Evolutionary conservation across 2,329 filamentous ascomycete genomes (phyloP).

Genomic region (Grosmannia huntii): DNA sequence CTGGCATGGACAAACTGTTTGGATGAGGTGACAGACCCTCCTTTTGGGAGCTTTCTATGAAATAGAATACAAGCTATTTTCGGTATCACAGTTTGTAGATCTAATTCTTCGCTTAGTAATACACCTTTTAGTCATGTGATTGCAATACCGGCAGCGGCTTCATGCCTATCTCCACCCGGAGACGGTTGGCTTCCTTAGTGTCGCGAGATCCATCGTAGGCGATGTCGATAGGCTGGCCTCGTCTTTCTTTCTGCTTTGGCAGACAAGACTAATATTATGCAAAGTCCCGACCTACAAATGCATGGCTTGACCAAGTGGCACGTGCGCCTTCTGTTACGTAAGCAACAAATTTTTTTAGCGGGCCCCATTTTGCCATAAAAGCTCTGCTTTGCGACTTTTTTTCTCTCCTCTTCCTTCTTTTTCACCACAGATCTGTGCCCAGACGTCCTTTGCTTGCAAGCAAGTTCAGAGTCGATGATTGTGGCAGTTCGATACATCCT

Average conservation of each 20-base stretch:
- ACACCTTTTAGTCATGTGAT: no score
- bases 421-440: conserved; percentile 70
- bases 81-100: no score
- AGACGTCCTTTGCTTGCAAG: conserved; percentile 53
- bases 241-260: no score
- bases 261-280: no score
- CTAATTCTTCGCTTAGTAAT: no score
- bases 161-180: conserved; percentile 79
- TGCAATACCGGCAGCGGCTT: conserved; percentile 83
- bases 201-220: conserved; percentile 48
- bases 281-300: no score
- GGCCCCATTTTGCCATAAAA: conserved; percentile 5
- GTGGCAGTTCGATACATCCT: conserved; percentile 67
- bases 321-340: background rate
- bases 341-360: no score
- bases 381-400: conserved; percentile 21
- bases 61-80: no score
- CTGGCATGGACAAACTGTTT: no score
- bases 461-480: conserved; percentile 63
- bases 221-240: background rate
- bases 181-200: conserved; percentile 91
- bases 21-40: no score
- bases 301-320: background rate
- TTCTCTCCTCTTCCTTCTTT: conserved; percentile 16
- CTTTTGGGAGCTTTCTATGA: no score